These are phyloP conservation scores for Pyronema omphalodes DNA, from an alignment of 495 filamentous ascomycete genomes.

Conservation along the genomic window DNA sequence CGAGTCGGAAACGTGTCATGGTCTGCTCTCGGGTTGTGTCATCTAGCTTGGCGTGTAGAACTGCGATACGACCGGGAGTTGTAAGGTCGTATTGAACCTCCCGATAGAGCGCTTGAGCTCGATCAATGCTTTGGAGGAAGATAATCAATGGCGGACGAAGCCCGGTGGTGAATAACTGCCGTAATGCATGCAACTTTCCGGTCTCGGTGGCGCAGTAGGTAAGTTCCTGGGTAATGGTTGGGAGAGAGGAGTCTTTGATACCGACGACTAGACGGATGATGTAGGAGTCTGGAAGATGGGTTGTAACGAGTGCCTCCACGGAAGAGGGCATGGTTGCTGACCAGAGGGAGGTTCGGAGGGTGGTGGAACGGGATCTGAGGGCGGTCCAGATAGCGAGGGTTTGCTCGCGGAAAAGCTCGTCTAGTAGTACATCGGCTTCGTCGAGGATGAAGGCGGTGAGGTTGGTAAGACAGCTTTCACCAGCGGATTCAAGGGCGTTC, in stretches of 20 bases:
- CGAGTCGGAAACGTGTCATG: constrained; percentile 76
- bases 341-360: constrained; percentile 63
- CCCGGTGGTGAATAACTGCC: constrained; percentile 62
- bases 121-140: constrained; percentile 84
- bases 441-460: constrained; percentile 65
- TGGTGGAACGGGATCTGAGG: constrained; percentile 36
- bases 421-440: constrained; percentile 87
- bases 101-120: constrained; percentile 67
- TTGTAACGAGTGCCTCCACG: constrained; percentile 53
- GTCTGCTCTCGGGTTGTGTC: constrained; percentile 54
- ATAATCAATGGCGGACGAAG: constrained; percentile 79
- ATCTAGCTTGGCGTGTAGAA: constrained; percentile 72
- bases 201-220: constrained; percentile 81
- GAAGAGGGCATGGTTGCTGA: constrained; percentile 93
- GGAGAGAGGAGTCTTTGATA: constrained; percentile 83
- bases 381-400: constrained; percentile 68
- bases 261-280: constrained; percentile 78
- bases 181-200: constrained; percentile 80
- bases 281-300: constrained; percentile 21
- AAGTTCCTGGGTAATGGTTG: constrained; percentile 74
- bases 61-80: constrained; percentile 67
- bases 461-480: constrained; percentile 35
- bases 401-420: constrained; percentile 77
- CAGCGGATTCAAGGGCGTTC: constrained; percentile 44
- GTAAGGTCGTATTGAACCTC: constrained; percentile 94